phyloP scores from a whole-genome alignment of 2,329 filamentous ascomycete genomes.

The Arachnopeziza araneosa region DNA sequence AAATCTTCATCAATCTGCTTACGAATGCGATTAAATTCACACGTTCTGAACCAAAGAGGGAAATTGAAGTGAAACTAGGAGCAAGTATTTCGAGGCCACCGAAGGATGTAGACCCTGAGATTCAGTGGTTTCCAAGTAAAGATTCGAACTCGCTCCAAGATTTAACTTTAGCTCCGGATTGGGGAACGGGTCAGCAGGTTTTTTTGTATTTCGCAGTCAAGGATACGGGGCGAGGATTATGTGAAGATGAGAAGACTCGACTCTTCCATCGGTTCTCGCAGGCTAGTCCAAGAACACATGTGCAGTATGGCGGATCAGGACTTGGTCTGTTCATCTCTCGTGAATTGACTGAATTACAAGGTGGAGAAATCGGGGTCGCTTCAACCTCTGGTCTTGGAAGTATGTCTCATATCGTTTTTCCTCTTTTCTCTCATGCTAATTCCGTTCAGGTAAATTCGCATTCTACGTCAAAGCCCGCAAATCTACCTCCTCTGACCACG shows the following conservation, averaged over 20 bases:
- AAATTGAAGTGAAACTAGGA: conserved; percentile 45
- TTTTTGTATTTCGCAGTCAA: conserved; percentile 49
- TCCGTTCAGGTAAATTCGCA: conserved; percentile 40
- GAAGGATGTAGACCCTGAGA: conserved; percentile 19
- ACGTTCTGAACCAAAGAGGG: conserved; percentile 51
- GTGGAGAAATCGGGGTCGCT: conserved; percentile 71
- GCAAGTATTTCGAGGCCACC: conserved; percentile 27
- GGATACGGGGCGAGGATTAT: conserved; percentile 61
- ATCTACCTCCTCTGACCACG: background rate
- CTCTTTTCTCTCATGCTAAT: no score
- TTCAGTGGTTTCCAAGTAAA: conserved; percentile 31
- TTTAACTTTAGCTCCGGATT: conserved; percentile 20
- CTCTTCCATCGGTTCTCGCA: conserved; percentile 65
- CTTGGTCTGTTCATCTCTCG: conserved; percentile 75
- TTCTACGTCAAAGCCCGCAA: conserved; percentile 52
- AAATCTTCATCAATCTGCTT: conserved; percentile 73
- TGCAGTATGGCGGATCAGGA: conserved; percentile 62
- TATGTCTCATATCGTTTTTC: background rate
- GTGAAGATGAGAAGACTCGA: conserved; percentile 55
- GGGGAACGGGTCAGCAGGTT: conserved; percentile 31
- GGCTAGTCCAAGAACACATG: conserved; percentile 44
- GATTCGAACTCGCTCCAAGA: conserved; percentile 15
- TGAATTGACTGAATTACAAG: conserved; percentile 73
- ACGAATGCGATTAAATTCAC: conserved; percentile 64
- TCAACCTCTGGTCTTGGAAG: conserved; percentile 26